Percentiles rank a stretch among this genome's conserved stretches.
phyloP scores from a whole-genome alignment of 495 filamentous ascomycete genomes.

The Talaromyces ruber region DNA sequence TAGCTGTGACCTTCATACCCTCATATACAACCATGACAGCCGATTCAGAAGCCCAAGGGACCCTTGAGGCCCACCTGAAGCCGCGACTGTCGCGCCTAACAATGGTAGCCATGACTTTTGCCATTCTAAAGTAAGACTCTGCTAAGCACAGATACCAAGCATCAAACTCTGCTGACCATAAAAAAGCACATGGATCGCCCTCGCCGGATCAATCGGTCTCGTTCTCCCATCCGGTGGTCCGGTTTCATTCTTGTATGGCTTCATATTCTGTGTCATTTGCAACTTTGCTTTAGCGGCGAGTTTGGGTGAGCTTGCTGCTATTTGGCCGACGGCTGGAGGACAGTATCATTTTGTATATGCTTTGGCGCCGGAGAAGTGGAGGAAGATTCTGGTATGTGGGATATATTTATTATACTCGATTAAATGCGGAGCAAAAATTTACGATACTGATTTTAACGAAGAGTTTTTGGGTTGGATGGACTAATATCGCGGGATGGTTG shows the following conservation, averaged over 20 bases:
- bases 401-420: too few species aligned
- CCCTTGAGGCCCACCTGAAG: not conserved
- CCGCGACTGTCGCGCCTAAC: not conserved
- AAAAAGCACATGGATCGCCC: constrained; percentile 6
- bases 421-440: not conserved
- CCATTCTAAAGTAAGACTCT: not conserved
- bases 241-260: not conserved
- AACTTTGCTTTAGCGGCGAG: constrained; percentile 1
- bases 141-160: too few species aligned
- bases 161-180: not conserved
- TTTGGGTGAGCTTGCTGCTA: not conserved
- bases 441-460: not conserved
- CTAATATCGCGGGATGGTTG: not conserved
- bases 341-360: constrained; percentile 2
- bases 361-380: not conserved
- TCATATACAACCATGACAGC: not conserved
- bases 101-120: not conserved
- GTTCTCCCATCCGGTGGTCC: constrained; percentile 1
- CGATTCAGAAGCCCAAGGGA: not conserved
- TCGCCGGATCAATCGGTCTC: not conserved
- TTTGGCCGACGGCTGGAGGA: not conserved
- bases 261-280: not conserved
- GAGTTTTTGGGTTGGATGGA: constrained; percentile 5
- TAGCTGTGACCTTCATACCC: not conserved
- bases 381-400: not conserved